phyloP scores from a whole-genome alignment of 225 moss, liverwort and hornwort species.

The Polytrichum commune region DNA sequence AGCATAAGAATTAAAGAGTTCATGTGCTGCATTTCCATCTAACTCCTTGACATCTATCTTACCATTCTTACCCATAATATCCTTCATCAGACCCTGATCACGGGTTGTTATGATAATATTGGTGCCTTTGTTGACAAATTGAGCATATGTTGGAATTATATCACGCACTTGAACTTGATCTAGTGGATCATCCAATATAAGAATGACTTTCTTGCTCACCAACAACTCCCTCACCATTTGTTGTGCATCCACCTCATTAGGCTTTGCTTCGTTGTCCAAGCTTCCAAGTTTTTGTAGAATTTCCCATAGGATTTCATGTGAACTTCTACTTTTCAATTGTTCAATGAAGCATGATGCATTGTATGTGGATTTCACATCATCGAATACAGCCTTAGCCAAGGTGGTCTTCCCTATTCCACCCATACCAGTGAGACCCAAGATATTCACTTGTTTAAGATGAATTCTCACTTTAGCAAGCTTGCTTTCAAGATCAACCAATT shows the following conservation, averaged over 20 bases:
- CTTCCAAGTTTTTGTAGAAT: background rate
- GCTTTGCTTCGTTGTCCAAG: background rate
- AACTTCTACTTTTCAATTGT: background rate
- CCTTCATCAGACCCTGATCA: background rate
- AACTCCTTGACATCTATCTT: background rate
- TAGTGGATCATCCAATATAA: background rate
- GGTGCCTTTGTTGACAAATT: background rate
- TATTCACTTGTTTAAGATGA: background rate
- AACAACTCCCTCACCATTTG: background rate
- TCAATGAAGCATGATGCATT: conserved; percentile 1
- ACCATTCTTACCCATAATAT: background rate
- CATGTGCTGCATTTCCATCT: background rate
- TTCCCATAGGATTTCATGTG: background rate
- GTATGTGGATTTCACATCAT: background rate
- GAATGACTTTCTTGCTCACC: background rate
- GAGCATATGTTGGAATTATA: background rate
- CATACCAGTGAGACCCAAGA: background rate
- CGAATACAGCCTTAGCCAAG: background rate
- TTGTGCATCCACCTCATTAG: background rate
- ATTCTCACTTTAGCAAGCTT: background rate
- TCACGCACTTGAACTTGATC: background rate
- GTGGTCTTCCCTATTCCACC: conserved; percentile 13
- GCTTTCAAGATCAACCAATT: background rate
- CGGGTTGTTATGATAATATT: background rate
- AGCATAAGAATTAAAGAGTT: background rate